Evolutionary conservation across 164 flowering plant genomes (phyloP).

Genomic region (Echeveria elegans): DNA sequence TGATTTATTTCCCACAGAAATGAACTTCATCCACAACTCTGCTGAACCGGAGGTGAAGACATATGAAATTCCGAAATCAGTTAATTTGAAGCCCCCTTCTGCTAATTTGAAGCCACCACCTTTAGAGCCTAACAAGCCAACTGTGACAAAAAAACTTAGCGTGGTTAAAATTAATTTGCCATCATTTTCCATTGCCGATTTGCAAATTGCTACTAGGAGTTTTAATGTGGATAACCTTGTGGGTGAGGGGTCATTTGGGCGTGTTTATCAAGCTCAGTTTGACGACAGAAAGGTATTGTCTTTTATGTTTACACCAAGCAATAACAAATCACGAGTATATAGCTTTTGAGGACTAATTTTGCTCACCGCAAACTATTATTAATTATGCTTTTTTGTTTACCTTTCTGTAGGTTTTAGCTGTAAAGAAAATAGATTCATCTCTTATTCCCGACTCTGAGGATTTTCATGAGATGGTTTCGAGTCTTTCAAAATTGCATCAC

Average conservation of each 20-base stretch:
- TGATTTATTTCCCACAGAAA: constrained; percentile 40
- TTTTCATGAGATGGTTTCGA: constrained; percentile 60
- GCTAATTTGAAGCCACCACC: constrained; percentile 47
- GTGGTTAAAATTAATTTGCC: constrained; percentile 36
- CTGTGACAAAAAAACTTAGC: constrained; percentile 40
- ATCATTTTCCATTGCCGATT: constrained; percentile 73
- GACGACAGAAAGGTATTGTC: constrained; percentile 78
- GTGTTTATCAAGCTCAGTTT: constrained; percentile 87
- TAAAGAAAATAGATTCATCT: constrained; percentile 78
- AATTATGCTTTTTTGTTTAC: neutral
- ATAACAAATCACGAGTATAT: too few species aligned
- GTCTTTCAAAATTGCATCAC: constrained; percentile 61
- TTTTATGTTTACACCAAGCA: neutral
- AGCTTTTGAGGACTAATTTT: too few species aligned
- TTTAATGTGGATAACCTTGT: constrained; percentile 71
- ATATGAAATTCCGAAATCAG: constrained; percentile 42
- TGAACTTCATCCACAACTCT: constrained; percentile 47
- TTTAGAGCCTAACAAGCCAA: constrained; percentile 56
- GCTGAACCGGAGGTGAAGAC: constrained; percentile 32
- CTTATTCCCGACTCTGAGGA: constrained; percentile 51
- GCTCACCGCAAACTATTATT: neutral
- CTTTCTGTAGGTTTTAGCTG: constrained; percentile 64
- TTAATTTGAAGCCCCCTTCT: constrained; percentile 29
- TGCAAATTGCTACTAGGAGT: constrained; percentile 91
- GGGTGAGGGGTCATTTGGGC: constrained; percentile 89